Base-by-base conservation (phyloP, 352 stramenopile genomes). In the Peronosclerospora sorghi region DNA sequence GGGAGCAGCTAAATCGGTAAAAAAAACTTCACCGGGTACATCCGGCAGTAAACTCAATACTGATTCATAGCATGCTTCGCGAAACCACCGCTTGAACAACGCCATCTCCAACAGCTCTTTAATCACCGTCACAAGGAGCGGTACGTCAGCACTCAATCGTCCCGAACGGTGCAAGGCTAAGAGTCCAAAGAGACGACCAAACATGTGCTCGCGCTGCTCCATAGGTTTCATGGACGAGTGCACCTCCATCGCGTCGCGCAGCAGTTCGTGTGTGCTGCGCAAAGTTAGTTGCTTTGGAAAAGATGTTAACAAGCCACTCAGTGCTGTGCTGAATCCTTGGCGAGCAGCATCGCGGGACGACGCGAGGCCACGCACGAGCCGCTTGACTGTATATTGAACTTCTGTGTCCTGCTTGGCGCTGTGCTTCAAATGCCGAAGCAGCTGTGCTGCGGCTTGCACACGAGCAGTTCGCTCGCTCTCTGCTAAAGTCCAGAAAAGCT, bases 141-240 rank as follows among this genome's bases (percentile, higher is more conserved):
- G 46, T 37, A 65, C 44, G 23, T 80, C 60, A 5, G 56, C 46
- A 12, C 49, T 62, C 21, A 95, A 51, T 5, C 82, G 64, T 8
- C 73, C 76, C 6, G 75, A 92, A 41, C 79, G 75, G 34, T 86
- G 67, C 41, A 96, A 41, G 14, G 83, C 80, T 37, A 94, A 63
- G 42, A 94, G 61, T 4, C 83, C 85, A 41, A 96, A 94, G 15
- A 96, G 62, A 13, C 83, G 81, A 13, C 86, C 86, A 51, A 96
- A 93, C 72, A 94, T 82, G 66, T 92, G 74, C 47, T 96, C 86
- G 40, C 86, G 73, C 65, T 96, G 83, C 51, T 96, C 86, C 73
- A 92, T 89, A 44, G 79, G 78, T 54, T 94, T 95, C 77, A 95
- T 92, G 45, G 65, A 79, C 36, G 59, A 65, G 35, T 73, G 72